Conservation (phyloP, 2,329 filamentous ascomycete species). For the Aspergillus quadrilineatus region DNA sequence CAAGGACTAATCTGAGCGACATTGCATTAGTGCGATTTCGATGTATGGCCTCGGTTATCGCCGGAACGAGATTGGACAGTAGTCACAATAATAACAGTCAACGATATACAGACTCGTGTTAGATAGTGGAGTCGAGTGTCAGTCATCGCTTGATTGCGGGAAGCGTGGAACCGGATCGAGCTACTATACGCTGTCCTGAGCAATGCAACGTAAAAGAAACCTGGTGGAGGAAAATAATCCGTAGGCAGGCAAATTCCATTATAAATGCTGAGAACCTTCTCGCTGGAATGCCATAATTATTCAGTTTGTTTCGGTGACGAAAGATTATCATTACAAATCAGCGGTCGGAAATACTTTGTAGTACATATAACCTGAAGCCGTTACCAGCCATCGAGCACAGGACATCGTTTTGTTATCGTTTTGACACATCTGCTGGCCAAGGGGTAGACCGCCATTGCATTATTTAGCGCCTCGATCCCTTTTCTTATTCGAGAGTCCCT, state of each 20-base stretch:
- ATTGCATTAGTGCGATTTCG: not conserved
- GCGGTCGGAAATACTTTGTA: constrained; percentile 1
- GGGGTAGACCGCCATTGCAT: not conserved
- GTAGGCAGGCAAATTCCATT: not conserved
- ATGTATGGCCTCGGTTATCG: constrained; percentile 5
- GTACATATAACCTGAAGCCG: constrained; percentile 4
- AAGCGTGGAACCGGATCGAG: constrained; percentile 20
- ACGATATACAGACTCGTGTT: not conserved
- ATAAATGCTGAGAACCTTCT: constrained; percentile 5
- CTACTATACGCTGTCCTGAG: constrained; percentile 6
- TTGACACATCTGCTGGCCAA: not conserved
- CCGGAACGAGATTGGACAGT: not conserved
- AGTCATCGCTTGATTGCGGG: constrained; percentile 14
- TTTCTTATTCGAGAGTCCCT: not conserved
- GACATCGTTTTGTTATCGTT: not conserved
- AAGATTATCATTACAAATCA: constrained; percentile 20
- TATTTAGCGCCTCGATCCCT: not conserved
- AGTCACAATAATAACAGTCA: not conserved
- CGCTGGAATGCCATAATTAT: not conserved
- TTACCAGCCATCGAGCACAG: not conserved
- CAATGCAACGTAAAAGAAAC: constrained; percentile 32
- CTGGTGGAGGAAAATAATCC: constrained; percentile 12
- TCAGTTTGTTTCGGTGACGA: not conserved
- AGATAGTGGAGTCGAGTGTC: constrained; percentile 12
- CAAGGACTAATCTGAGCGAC: not conserved